phyloP scores from a whole-genome alignment of 1,139 yeast genomes.

The Yamadazyma trypodendri region DNA sequence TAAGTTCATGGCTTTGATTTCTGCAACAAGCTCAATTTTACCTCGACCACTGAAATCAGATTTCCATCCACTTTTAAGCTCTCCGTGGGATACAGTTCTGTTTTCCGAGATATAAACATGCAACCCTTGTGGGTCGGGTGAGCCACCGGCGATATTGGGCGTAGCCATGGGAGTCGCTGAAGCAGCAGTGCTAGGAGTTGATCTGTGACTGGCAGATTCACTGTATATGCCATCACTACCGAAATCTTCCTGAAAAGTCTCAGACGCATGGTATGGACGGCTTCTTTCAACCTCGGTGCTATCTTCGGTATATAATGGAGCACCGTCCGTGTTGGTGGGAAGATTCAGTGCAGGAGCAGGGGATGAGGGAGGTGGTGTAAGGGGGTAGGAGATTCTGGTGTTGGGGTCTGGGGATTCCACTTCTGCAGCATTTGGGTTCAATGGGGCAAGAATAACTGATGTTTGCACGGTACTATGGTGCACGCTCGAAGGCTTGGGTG shows the following conservation, averaged over 20 bases:
- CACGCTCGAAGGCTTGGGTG: slow-evolving; percentile 17
- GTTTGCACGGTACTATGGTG: slow-evolving; percentile 46
- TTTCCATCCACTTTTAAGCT: slow-evolving; percentile 89
- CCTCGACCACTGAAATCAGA: slow-evolving; percentile 81
- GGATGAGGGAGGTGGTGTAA: slow-evolving; percentile 7
- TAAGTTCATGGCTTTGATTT: slow-evolving; percentile 54
- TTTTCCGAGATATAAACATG: slow-evolving; percentile 67
- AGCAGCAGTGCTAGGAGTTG: background rate
- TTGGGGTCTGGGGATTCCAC: slow-evolving; percentile 6
- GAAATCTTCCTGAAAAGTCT: slow-evolving; percentile 34
- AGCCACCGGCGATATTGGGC: background rate
- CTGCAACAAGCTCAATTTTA: slow-evolving; percentile 72
- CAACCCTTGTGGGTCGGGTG: slow-evolving; percentile 14
- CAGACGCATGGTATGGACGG: slow-evolving; percentile 26
- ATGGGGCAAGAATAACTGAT: slow-evolving; percentile 20
- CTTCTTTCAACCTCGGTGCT: slow-evolving; percentile 17
- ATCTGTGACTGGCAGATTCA: slow-evolving; percentile 1
- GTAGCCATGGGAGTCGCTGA: slow-evolving; percentile 1
- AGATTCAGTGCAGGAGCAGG: slow-evolving; percentile 4
- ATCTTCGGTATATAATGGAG: slow-evolving; percentile 14
- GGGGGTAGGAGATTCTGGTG: slow-evolving; percentile 8
- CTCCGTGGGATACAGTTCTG: slow-evolving; percentile 73
- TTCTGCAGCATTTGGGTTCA: slow-evolving; percentile 7
- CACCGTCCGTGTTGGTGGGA: slow-evolving; percentile 12
- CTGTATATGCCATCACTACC: slow-evolving; percentile 1